These are phyloP conservation scores for Millerozyma miso DNA, from an alignment of 805 yeast genomes.

Conservation along the genomic window DNA sequence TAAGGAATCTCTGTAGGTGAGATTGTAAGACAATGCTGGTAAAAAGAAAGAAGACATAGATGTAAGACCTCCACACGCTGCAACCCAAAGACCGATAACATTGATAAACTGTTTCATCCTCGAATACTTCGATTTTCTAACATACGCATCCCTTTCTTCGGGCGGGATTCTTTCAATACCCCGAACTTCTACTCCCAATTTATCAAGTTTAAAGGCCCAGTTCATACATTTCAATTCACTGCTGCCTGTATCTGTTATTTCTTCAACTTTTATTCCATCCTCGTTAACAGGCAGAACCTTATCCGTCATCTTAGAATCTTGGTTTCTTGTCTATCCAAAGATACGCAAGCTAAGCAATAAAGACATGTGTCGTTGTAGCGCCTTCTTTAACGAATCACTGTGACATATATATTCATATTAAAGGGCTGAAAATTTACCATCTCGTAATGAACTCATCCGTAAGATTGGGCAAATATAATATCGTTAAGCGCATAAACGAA, in stretches of 20 bases:
- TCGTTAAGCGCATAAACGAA: background rate
- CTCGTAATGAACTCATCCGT: too few relatives aligned
- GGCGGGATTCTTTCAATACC: conserved; percentile 33
- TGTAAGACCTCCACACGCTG: conserved; percentile 37
- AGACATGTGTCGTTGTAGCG: too few relatives aligned
- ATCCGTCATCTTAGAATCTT: too few relatives aligned
- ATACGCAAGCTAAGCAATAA: too few relatives aligned
- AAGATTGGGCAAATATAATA: too few relatives aligned
- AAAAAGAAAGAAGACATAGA: conserved; percentile 35
- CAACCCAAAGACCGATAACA: conserved; percentile 34
- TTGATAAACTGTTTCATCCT: conserved; percentile 18
- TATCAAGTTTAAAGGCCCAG: conserved; percentile 21
- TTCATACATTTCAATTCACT: background rate
- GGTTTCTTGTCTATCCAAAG: too few relatives aligned
- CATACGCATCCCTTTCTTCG: conserved; percentile 19
- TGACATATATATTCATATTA: too few relatives aligned
- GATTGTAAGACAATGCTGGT: conserved; percentile 25
- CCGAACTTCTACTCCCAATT: conserved; percentile 28
- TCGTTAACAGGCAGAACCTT: too few relatives aligned
- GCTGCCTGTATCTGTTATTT: background rate
- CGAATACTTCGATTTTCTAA: conserved; percentile 5
- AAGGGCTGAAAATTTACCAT: too few relatives aligned
- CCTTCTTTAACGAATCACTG: too few relatives aligned
- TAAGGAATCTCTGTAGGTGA: conserved; percentile 23
- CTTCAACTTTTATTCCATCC: background rate